Evolutionary conservation across 164 flowering plant species (phyloP), one percentile per base, ranked within the genome.

Genomic region (Kingdonia uniflora): DNA sequence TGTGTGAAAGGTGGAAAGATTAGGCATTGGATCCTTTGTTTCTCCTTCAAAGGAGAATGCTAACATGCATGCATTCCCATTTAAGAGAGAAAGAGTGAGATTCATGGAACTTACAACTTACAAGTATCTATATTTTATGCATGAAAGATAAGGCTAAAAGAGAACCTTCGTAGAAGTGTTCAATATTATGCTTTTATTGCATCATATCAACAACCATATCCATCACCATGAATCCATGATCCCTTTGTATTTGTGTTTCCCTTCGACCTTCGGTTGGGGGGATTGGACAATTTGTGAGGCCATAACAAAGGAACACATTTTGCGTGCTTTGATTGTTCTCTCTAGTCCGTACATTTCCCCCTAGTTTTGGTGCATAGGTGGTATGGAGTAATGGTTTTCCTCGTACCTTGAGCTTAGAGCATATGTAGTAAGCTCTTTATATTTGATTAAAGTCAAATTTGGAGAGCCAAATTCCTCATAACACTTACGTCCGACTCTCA

Each of bases 11-110:
- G 46, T 25, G 26, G 13, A 19, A 33, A 19, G 22, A 58, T 29
- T 3, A 29, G 35, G 62, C 62, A 58, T 58, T 43, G 53, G 49
- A 58, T 58, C 54, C 55, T 58, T 41, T 35, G 11, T 24, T 22
- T 41, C 1, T 41, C 13, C 8, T 22, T 22, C 16, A 17, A 35
- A 37, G 23, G 33, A 35, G 41, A 46, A 24, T 44, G 25, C 39
- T n/a, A n/a, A 38, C 24, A 35, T 56, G 10, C 20, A 25, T 39
- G 25, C 50, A 22, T 19, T 47, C 26, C 23, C 26, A 38, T 39
- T 19, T 12, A 14, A 39, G n/a, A 15, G 16, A 16, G 29, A 33
- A 20, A 8, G 57, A 43, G 20, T 17, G 47, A 38, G 46, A 57
- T 48, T 49, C 61, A 49, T 23, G 45, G 61, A 49, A 58, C 61